Evolutionary conservation across 768 basidiomycete species (phyloP), one percentile per base, ranked within the genome.

Genomic region (Termitomyces bulborhizus): DNA sequence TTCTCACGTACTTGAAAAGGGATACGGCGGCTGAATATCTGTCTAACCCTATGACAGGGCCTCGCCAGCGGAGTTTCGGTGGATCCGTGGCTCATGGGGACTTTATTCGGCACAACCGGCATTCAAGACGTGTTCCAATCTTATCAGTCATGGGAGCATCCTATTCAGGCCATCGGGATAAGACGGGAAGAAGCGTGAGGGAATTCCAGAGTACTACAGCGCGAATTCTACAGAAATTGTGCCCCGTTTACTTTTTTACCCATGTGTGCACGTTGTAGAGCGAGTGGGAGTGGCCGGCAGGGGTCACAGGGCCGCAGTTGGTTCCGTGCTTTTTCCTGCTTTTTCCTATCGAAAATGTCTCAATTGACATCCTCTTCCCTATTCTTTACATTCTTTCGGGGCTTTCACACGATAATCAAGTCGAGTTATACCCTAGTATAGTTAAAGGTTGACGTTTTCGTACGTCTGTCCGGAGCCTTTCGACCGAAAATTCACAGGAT

Each of bases 401-500:
- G 16, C 47, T 47, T 52, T 51, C 55, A 57, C 59, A 48, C 55
- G 55, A 56, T 57, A 50, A 16, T 53, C 52, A 26, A 44, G 43
- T 47, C 27, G 50, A 43, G 26, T 37, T 37, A 50, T 56, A 51
- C 56, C 52, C 46, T 21, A 53, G 24, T 18, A 40, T 54, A 51
- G 46, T 34, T 18, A 45, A 18, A 39, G 31, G 39, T 46, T 46
- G 44, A 39, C 45, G 29, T 54, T 27, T 16, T 26, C 9, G 9
- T 45, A 45, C 52, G 52, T 44, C 46, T 26, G 40, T 34, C 46
- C 54, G 54, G 51, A 59, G 6, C n/a, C 46, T 21, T 46, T 29
- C 24, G 32, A 46, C 46, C 43, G 39, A 55, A 29, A 11, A 3
- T 29, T 45, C 52, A 41, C 48, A 48, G 40, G 36, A 37, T 11